These are phyloP conservation scores for Blastocystis sp. DNA, from an alignment of 352 stramenopile genomes.

Conservation along the genomic window DNA sequence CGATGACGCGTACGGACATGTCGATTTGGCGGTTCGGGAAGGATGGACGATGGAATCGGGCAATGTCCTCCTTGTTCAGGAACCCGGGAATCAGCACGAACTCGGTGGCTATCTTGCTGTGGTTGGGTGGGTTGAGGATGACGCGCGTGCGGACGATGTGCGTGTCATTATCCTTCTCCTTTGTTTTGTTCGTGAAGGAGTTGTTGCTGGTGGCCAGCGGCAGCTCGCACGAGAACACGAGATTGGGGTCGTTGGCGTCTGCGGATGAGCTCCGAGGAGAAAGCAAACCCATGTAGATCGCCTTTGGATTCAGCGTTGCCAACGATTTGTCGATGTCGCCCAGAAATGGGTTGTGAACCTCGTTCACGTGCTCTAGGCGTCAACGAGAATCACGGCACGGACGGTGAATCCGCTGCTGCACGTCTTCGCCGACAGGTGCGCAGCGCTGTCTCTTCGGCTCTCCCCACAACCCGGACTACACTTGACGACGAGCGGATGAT, in stretches of 20 bases:
- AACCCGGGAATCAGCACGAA: conserved; percentile 24
- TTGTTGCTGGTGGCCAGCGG: neutral
- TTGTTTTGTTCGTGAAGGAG: neutral
- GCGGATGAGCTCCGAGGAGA: neutral
- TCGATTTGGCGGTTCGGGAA: conserved; percentile 41
- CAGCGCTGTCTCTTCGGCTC: neutral
- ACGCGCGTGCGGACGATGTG: conserved; percentile 15
- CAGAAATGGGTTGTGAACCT: conserved; percentile 49
- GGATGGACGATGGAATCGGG: conserved; percentile 47
- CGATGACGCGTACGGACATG: neutral
- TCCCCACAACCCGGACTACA: conserved; percentile 5
- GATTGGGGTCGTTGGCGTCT: conserved; percentile 65
- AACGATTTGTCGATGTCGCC: neutral
- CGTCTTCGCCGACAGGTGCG: neutral
- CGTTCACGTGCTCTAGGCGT: conserved; percentile 1
- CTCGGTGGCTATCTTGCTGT: conserved; percentile 65
- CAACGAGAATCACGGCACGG: neutral
- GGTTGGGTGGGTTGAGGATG: conserved; percentile 56
- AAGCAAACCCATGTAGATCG: conserved; percentile 43
- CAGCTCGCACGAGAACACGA: conserved; percentile 50
- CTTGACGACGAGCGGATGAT: neutral
- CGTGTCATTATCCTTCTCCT: conserved; percentile 5
- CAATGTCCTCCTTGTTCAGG: conserved; percentile 34
- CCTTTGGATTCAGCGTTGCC: neutral
- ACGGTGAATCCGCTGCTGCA: neutral